Conservation (phyloP, 139 green algal species). For the Nannochloris sp. region DNA sequence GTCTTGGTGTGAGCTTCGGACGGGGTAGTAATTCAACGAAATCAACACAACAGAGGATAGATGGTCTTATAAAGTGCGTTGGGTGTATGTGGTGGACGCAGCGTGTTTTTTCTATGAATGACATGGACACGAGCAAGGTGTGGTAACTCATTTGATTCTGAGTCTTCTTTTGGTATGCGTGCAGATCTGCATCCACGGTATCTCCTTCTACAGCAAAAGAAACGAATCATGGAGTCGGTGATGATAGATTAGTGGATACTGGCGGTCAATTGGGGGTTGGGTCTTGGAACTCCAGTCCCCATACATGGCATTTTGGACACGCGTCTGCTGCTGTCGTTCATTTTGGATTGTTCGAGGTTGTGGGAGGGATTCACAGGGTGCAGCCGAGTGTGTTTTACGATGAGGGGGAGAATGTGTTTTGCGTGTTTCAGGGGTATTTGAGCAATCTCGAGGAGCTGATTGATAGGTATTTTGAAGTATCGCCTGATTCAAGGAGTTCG, state of each 20-base stretch:
- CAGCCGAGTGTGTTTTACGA: constrained; percentile 22
- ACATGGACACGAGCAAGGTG: no score
- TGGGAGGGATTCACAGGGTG: constrained; percentile 6
- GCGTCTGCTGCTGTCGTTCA: constrained; percentile 15
- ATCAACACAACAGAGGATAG: constrained; percentile 9
- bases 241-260: constrained; percentile 6
- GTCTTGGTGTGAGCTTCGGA: not conserved
- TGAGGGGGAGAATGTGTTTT: constrained; percentile 15
- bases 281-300: constrained; percentile 7
- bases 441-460: constrained; percentile 48
- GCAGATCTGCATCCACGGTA: no score
- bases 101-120: not conserved
- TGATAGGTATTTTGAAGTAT: constrained; percentile 15
- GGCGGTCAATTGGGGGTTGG: not conserved
- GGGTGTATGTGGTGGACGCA: not conserved
- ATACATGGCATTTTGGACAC: constrained; percentile 4
- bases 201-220: not conserved
- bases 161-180: no score
- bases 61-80: constrained; percentile 9
- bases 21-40: not conserved
- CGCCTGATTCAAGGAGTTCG: not conserved
- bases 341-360: constrained; percentile 21
- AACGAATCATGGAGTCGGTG: not conserved
- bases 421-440: constrained; percentile 29
- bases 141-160: no score